Evolutionary conservation across 352 stramenopile genomes (phyloP).

Genomic region (Pythium phragmiticola): DNA sequence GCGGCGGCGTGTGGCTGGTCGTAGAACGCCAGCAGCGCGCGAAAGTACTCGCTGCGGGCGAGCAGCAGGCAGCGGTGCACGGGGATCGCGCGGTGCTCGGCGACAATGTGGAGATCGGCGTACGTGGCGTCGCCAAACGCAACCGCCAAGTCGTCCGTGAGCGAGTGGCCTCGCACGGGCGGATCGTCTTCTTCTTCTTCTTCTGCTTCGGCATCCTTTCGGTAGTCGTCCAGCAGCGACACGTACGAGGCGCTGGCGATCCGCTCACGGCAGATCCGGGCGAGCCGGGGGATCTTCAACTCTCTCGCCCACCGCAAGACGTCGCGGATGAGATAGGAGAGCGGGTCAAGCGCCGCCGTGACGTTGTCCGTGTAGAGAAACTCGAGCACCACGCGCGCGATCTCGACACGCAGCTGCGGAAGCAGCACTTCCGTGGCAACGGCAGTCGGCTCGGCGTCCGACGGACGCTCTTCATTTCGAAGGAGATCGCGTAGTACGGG

Average conservation of each 20-base stretch:
- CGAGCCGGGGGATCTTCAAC: constrained; percentile 44
- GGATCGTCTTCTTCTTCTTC: constrained; percentile 2
- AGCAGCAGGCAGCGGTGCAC: constrained; percentile 65
- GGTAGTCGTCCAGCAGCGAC: constrained; percentile 13
- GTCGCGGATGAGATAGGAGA: constrained; percentile 58
- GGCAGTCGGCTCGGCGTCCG: neutral
- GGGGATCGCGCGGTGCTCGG: constrained; percentile 40
- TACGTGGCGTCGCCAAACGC: constrained; percentile 45
- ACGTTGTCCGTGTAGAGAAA: constrained; percentile 77
- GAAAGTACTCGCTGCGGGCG: constrained; percentile 71
- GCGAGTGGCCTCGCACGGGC: constrained; percentile 4
- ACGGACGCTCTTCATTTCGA: constrained; percentile 39
- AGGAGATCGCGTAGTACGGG: constrained; percentile 53
- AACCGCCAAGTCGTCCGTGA: constrained; percentile 50
- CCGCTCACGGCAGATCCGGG: constrained; percentile 37
- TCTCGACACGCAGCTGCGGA: constrained; percentile 45
- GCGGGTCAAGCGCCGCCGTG: constrained; percentile 39
- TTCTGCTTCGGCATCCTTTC: constrained; percentile 11
- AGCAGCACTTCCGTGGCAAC: constrained; percentile 46
- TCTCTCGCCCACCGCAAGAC: constrained; percentile 47
- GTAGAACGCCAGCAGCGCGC: constrained; percentile 46
- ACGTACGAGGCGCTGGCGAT: constrained; percentile 25
- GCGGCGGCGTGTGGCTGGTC: neutral
- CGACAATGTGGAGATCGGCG: constrained; percentile 53
- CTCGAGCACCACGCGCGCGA: constrained; percentile 55